A percentile compares a stretch with the other conserved stretches of the same genome.
These are phyloP conservation scores for Berkeleyomyces rouxiae DNA, from an alignment of 2,329 filamentous ascomycete species.

Conservation along the genomic window DNA sequence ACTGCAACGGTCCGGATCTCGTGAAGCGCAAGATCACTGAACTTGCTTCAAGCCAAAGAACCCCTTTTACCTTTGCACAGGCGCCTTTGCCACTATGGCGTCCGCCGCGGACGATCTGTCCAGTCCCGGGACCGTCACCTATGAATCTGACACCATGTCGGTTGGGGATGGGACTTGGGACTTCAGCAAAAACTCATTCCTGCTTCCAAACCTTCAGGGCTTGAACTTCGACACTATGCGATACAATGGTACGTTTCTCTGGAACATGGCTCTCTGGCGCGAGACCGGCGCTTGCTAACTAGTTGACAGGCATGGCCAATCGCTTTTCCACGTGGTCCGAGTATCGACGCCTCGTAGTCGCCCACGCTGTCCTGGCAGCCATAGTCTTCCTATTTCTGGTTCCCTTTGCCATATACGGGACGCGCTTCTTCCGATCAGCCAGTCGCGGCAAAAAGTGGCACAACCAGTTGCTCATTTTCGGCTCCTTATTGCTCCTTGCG, in stretches of 20 bases:
- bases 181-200: conserved; percentile 56
- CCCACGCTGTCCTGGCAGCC: conserved; percentile 55
- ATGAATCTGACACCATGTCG: conserved; percentile 55
- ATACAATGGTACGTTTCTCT: conserved; percentile 51
- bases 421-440: conserved; percentile 51
- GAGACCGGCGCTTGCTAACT: background rate
- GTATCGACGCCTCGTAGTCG: conserved; percentile 54
- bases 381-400: conserved; percentile 61
- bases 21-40: background rate
- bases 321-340: conserved; percentile 52
- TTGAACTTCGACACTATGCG: conserved; percentile 68
- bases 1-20: background rate
- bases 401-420: conserved; percentile 56
- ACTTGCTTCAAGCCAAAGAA: background rate
- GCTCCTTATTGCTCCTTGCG: conserved; percentile 49
- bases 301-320: conserved; percentile 55
- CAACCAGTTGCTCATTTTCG: conserved; percentile 56
- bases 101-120: conserved; percentile 43
- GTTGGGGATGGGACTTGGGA: conserved; percentile 80
- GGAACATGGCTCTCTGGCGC: background rate
- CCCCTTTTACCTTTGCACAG: background rate
- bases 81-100: conserved; percentile 39
- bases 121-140: conserved; percentile 54
- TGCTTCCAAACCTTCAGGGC: conserved; percentile 60
- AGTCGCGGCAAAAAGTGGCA: conserved; percentile 51